Evolutionary conservation across 2,329 filamentous ascomycete species (phyloP), one percentile per base, ranked within the genome.

Genomic region (Diaporthe sp.): DNA sequence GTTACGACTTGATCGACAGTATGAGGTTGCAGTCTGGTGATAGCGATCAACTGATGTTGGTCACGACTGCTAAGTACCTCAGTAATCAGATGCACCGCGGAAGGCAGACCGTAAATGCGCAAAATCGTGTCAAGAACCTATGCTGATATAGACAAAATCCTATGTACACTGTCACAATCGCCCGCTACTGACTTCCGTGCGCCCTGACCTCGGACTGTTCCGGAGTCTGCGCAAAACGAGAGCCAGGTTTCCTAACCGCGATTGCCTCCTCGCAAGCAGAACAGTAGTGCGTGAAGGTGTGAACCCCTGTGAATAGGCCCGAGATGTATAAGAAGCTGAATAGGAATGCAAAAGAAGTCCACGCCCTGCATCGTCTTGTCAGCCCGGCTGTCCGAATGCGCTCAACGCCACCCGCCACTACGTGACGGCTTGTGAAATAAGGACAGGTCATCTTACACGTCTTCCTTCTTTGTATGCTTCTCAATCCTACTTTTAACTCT

Each of bases 281-380:
- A 39, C 55, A 72, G 19, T 37, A 51, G 53, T 61, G 28, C 22
- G 69, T 72, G 28, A 13, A 34, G 68, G 69, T 58, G 28, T 59
- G 55, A 19, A 49, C 19, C 8, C 42, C 13, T 9, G 37, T 13
- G 4, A 22, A n/a, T 2, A 37, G 44, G 13, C 31, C 19, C 1
- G 4, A 10, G 10, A 67, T 67, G 19, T 49, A 19, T 2, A 67
- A n/a, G 6, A 49, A 51, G 42, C 28, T 51, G 5, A 67, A 15
- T 1, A 67, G 9, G 12, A 51, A 34, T 15, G 44, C 28, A 6
- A 49, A 13, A 31, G 44, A 34, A 37, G 17, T 49, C 62, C 62
- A 67, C 12, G 28, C 28, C 25, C 62, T 62, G 59, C 3, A 42
- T 46, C 15, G 15, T 42, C n/a, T 3, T n/a, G 62, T 67, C 62